phyloP scores from a whole-genome alignment of 306 rosid genomes.

The Sindora glabra region DNA sequence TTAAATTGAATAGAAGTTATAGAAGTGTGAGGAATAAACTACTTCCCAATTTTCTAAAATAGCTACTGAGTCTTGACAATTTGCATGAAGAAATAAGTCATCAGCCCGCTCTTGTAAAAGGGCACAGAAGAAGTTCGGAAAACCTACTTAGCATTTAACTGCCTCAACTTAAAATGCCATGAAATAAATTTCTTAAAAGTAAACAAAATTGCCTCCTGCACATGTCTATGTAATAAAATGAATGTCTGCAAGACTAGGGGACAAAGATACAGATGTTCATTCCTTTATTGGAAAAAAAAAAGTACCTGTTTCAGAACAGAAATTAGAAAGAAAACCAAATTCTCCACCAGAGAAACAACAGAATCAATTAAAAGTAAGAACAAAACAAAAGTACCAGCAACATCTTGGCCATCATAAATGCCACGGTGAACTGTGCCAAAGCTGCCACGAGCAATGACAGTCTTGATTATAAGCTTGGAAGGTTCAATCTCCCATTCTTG shows the following conservation, averaged over 20 bases:
- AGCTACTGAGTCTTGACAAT: slow-evolving; percentile 2
- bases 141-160: slow-evolving; percentile 1
- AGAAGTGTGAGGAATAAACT: slow-evolving; percentile 3
- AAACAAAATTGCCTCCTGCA: slow-evolving; percentile 11
- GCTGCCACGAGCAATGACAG: slow-evolving; percentile 89
- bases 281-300: not conserved
- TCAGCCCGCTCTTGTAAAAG: too few species aligned
- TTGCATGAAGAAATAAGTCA: too few species aligned
- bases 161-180: not conserved
- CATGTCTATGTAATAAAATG: not conserved
- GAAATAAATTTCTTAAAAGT: slow-evolving; percentile 10
- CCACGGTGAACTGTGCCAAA: slow-evolving; percentile 99
- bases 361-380: not conserved
- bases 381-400: slow-evolving; percentile 48
- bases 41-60: not conserved
- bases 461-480: slow-evolving; percentile 69
- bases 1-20: not conserved
- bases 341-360: not conserved
- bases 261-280: slow-evolving; percentile 9
- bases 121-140: not conserved
- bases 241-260: slow-evolving; percentile 7
- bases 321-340: slow-evolving; percentile 1
- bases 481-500: slow-evolving; percentile 99
- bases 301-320: not conserved
- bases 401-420: slow-evolving; percentile 83